phyloP scores from a whole-genome alignment of 2,329 filamentous ascomycete genomes.

The Fusarium dlaminii region DNA sequence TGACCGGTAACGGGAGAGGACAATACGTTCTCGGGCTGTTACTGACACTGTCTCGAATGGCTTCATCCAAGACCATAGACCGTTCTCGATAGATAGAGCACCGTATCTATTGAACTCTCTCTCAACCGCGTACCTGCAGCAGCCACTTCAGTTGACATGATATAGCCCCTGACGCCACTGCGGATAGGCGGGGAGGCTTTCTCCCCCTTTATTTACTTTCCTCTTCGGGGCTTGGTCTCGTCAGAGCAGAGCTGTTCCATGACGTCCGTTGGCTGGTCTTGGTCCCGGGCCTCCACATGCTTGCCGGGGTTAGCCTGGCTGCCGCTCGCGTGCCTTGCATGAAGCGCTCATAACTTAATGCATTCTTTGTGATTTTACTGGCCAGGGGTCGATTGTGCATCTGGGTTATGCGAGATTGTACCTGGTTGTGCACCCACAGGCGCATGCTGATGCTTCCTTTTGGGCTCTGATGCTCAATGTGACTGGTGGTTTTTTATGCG shows the following conservation, averaged over 20 bases:
- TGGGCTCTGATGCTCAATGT: not conserved
- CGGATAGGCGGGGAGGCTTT: slow-evolving; percentile 26
- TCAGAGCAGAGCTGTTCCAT: slow-evolving; percentile 17
- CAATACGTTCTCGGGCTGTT: slow-evolving; percentile 13
- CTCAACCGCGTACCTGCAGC: slow-evolving; percentile 37
- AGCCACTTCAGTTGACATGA: slow-evolving; percentile 14
- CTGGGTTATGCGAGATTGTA: slow-evolving; percentile 27
- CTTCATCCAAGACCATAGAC: not conserved
- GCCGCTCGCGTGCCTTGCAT: slow-evolving; percentile 32
- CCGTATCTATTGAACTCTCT: not conserved
- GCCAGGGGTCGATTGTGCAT: slow-evolving; percentile 28
- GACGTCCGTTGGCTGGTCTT: slow-evolving; percentile 21
- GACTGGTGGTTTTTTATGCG: slow-evolving; percentile 23
- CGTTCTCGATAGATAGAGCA: not conserved
- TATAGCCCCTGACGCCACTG: slow-evolving; percentile 34
- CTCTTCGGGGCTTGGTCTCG: slow-evolving; percentile 16
- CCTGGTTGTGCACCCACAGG: slow-evolving; percentile 13
- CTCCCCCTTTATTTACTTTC: slow-evolving; percentile 38
- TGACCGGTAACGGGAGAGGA: not conserved
- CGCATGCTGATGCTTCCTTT: not conserved
- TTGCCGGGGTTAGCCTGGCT: slow-evolving; percentile 15
- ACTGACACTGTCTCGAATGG: slow-evolving; percentile 17
- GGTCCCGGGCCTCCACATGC: slow-evolving; percentile 15
- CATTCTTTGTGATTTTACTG: slow-evolving; percentile 14
- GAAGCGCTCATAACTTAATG: slow-evolving; percentile 32